These are phyloP conservation scores for Mycena floridula DNA, from an alignment of 768 basidiomycete genomes.

Conservation along the genomic window DNA sequence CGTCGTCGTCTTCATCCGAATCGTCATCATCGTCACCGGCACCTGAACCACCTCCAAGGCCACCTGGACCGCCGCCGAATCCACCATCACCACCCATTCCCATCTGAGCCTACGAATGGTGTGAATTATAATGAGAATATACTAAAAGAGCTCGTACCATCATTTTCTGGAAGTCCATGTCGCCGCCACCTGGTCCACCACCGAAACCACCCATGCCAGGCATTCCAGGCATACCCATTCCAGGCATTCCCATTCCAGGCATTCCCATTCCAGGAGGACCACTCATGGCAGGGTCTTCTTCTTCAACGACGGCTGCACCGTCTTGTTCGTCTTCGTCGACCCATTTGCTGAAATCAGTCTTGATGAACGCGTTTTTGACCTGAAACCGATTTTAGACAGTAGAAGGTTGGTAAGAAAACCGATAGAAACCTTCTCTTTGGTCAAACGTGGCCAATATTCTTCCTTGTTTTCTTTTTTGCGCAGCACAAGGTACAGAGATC, in stretches of 20 bases:
- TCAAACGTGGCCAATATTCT: conserved; percentile 92
- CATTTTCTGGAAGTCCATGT: conserved; percentile 58
- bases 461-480: conserved; percentile 72
- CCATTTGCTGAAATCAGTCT: conserved; percentile 96
- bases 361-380: conserved; percentile 83
- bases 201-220: conserved; percentile 43
- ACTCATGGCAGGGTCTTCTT: conserved; percentile 43
- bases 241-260: conserved; percentile 29
- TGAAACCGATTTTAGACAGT: too few species aligned
- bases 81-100: too few species aligned
- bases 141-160: conserved; percentile 6
- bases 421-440: conserved; percentile 78
- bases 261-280: conserved; percentile 38
- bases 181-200: conserved; percentile 41
- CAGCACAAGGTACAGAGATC: conserved; percentile 61
- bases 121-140: not conserved
- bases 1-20: conserved; percentile 55
- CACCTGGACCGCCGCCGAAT: conserved; percentile 16
- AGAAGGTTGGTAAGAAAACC: too few species aligned
- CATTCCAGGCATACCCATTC: conserved; percentile 36
- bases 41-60: conserved; percentile 15
- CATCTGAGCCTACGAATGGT: conserved; percentile 49
- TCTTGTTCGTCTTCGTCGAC: conserved; percentile 97
- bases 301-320: conserved; percentile 38
- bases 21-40: conserved; percentile 32